phyloP scores from a whole-genome alignment of 2,329 filamentous ascomycete species.

The Raffaelea arxii region DNA sequence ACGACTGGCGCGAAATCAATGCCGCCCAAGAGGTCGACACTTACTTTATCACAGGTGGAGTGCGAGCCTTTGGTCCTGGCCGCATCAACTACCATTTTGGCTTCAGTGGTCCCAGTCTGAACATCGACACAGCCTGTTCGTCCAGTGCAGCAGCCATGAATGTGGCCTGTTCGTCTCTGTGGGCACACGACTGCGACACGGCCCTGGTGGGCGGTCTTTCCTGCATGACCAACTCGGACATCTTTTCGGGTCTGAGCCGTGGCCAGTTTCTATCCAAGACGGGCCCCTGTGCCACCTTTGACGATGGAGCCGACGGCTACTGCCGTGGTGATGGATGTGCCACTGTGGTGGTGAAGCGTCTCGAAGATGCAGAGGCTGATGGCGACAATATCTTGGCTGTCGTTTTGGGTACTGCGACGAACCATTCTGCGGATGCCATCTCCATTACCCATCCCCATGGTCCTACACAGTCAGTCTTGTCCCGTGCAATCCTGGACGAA shows the following conservation, averaged over 20 bases:
- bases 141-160: conserved; percentile 65
- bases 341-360: conserved; percentile 66
- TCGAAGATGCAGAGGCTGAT: conserved; percentile 68
- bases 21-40: conserved; percentile 60
- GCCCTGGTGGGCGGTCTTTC: conserved; percentile 72
- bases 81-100: conserved; percentile 71
- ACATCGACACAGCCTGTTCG: conserved; percentile 70
- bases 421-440: conserved; percentile 71
- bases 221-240: conserved; percentile 71
- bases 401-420: conserved; percentile 65
- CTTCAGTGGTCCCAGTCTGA: conserved; percentile 63
- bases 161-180: conserved; percentile 61
- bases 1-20: conserved; percentile 71
- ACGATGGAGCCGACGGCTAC: conserved; percentile 72
- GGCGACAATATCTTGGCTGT: conserved; percentile 70
- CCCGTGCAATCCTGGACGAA: conserved; percentile 58
- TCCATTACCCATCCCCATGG: conserved; percentile 80
- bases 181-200: conserved; percentile 69
- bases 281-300: conserved; percentile 70
- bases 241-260: conserved; percentile 64
- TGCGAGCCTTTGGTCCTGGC: conserved; percentile 35
- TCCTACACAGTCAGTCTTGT: conserved; percentile 63
- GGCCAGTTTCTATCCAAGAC: conserved; percentile 72
- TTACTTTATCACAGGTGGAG: conserved; percentile 35
- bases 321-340: conserved; percentile 67